Percentiles rank a stretch among this genome's conserved stretches.
Conservation (phyloP, 257 asterid species). For the Cynanchum wilfordii region DNA sequence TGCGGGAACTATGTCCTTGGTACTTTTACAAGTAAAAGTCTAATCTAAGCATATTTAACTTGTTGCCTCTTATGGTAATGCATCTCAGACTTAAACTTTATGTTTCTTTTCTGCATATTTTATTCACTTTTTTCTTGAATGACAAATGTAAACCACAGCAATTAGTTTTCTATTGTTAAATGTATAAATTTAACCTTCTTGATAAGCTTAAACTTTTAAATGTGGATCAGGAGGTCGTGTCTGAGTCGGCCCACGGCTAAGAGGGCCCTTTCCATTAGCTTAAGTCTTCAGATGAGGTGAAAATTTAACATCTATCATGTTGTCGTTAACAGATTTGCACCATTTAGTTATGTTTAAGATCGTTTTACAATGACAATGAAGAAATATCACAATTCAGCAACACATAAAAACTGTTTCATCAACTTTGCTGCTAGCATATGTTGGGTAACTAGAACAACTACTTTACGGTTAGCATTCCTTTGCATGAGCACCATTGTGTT, state of each 20-base stretch:
- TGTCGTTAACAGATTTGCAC: neutral
- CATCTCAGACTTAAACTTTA: neutral
- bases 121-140: neutral
- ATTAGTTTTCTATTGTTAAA: neutral
- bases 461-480: neutral
- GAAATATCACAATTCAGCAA: neutral
- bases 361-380: neutral
- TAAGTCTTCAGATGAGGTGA: too few species aligned
- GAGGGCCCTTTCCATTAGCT: too few species aligned
- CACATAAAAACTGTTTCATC: neutral
- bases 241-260: too few species aligned
- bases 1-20: neutral
- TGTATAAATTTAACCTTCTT: too few species aligned
- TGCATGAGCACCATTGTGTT: neutral
- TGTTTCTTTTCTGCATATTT: neutral
- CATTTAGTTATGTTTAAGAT: neutral
- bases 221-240: too few species aligned
- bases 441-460: neutral
- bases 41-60: neutral
- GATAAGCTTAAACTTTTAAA: too few species aligned
- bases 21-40: neutral
- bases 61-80: neutral
- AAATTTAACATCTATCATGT: neutral
- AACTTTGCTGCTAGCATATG: neutral
- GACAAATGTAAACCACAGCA: neutral